A percentile compares a stretch with the other conserved stretches of the same genome.
Evolutionary conservation across 306 rosid species (phyloP).

Genomic region (Cucumis hystrix): DNA sequence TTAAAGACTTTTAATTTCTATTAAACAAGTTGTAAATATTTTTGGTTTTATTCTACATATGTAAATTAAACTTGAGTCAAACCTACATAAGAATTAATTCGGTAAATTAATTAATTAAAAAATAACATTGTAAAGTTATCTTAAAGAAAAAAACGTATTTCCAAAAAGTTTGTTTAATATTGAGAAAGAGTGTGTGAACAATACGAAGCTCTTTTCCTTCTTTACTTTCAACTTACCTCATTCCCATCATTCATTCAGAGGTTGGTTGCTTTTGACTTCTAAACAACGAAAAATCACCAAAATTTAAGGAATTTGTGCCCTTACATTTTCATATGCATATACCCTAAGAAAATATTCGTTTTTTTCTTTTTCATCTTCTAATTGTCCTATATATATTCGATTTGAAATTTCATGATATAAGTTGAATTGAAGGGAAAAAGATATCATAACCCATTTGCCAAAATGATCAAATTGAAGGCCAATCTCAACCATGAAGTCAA

Average conservation of each 20-base stretch:
- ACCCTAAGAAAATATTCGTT: too few species aligned
- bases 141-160: too few species aligned
- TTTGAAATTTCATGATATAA: not conserved
- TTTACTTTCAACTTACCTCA: not conserved
- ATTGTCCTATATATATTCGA: not conserved
- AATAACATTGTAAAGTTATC: too few species aligned
- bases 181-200: not conserved
- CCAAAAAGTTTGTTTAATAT: not conserved
- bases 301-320: not conserved
- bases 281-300: not conserved
- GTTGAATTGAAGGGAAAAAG: not conserved
- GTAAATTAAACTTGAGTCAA: too few species aligned
- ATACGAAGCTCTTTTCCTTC: not conserved
- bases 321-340: too few species aligned
- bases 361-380: not conserved
- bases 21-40: too few species aligned
- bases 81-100: too few species aligned
- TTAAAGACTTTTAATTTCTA: too few species aligned
- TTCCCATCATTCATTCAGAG: not conserved
- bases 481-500: not conserved
- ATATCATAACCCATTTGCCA: not conserved
- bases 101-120: too few species aligned
- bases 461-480: not conserved
- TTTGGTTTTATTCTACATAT: too few species aligned
- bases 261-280: not conserved